Evolutionary conservation across 2,329 filamentous ascomycete species (phyloP), one percentile per base, ranked within the genome.

Genomic region (Colletotrichum eleusines): DNA sequence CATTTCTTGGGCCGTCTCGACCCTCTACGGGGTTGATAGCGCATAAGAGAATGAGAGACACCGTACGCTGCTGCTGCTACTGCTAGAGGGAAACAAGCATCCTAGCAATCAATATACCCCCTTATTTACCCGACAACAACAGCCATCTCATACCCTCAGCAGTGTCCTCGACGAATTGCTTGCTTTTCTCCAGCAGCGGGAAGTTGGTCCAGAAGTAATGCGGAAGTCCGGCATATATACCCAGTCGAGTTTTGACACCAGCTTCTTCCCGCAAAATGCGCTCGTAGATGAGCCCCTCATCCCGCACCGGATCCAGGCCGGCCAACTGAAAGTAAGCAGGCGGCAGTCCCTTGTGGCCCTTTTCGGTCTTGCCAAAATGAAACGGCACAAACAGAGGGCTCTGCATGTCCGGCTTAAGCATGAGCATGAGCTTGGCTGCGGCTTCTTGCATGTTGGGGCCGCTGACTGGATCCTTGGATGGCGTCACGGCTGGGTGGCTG

Each of bases 231-330:
- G 71, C 3, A 5, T 72, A 72, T 1, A 73, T 70, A 23, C 86
- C 81, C 16, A 87, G 48, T 58, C 78, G 80, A 1, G 85, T 86
- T 73, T 78, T 74, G 9, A 86, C 81, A 1, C 77, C 78, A 38
- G 84, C 80, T 63, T 84, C 83, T 63, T 84, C 83, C 40, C 81
- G 77, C 67, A 89, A 74, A 2, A 84, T 74, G 48, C 80, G 76
- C 72, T 87, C 86, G 72, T 88, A 89, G 0, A 88, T 83, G 55
- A 89, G 71, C 0, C 78, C 84, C 64, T 88, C 87, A 69, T 89
- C 87, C 5, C 87, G 77, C 3, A 86, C 72, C 0, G 83, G 83
- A 74, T 89, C 87, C 69, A 84, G 70, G 14, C 86, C 87, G 71
- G 80, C 82, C 0, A 87, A 79, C 74, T 87, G 85, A 1, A 89